Percentiles rank a stretch among this genome's conserved stretches.
Conservation (phyloP, 2,329 filamentous ascomycete species). For the Aspergillus ustus region DNA sequence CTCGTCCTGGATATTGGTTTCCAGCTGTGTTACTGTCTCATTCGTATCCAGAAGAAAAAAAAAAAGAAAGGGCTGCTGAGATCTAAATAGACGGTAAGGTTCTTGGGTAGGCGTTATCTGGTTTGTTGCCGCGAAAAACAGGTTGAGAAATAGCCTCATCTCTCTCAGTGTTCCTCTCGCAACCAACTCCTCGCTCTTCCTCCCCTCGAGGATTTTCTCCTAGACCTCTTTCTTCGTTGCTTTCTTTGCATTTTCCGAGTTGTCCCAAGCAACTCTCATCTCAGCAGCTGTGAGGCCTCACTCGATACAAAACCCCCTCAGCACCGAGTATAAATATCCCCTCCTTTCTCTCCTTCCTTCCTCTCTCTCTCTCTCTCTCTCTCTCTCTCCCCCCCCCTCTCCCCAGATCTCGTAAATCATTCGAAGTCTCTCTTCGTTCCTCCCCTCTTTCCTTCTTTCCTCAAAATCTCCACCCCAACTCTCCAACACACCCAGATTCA, state of each 20-base stretch:
- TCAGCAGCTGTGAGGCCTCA: constrained; percentile 4
- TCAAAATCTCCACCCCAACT: not conserved
- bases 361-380: not conserved
- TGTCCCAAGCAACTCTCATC: not conserved
- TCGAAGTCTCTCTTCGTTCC: not conserved
- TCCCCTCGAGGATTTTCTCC: not conserved
- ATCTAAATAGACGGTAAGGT: not conserved
- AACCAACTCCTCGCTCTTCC: not conserved
- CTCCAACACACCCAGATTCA: not conserved
- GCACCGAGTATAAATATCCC: not conserved
- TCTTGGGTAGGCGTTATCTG: not conserved
- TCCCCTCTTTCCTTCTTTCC: constrained; percentile 1
- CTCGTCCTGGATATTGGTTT: not conserved
- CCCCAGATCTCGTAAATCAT: not conserved
- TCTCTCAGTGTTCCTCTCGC: not conserved
- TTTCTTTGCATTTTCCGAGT: not conserved
- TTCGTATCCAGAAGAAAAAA: not conserved
- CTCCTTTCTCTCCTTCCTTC: constrained; percentile 1
- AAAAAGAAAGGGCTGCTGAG: not conserved
- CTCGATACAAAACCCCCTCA: not conserved
- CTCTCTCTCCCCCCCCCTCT: no score
- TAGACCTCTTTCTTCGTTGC: not conserved
- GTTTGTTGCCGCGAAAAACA: not conserved
- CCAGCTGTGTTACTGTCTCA: not conserved
- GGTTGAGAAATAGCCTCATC: not conserved